A percentile compares a stretch with the other conserved stretches of the same genome.
Evolutionary conservation across 441 rosid genomes (phyloP).

Genomic region (Hura crepitans): DNA sequence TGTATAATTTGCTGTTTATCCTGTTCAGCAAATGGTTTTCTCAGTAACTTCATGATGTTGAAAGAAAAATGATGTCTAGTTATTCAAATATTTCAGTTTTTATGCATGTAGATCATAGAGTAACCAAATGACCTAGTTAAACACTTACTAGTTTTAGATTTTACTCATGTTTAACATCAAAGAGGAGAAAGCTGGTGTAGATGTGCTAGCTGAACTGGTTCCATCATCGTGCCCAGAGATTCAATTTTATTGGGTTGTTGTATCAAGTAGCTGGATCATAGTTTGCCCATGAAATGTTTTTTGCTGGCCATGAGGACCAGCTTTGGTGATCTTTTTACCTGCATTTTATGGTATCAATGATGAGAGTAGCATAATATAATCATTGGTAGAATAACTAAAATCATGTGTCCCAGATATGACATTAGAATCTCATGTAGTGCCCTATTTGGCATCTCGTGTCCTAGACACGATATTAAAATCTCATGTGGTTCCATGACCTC

Average conservation of each 20-base stretch:
- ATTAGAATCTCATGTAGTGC: neutral
- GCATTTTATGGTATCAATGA: neutral
- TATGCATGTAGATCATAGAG: neutral
- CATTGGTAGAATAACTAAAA: neutral
- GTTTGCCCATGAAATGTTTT: neutral
- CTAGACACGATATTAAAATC: neutral
- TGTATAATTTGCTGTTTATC: neutral
- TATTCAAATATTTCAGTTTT: neutral
- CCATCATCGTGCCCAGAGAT: neutral
- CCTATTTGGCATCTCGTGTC: neutral
- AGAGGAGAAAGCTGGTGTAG: neutral
- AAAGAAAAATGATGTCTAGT: neutral
- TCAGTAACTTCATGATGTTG: neutral
- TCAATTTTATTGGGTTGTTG: neutral
- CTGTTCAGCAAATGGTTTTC: neutral
- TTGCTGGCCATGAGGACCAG: neutral
- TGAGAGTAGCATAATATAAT: neutral
- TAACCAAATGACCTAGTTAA: conserved; percentile 1
- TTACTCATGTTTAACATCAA: neutral
- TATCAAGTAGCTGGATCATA: neutral
- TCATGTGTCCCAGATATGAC: too few relatives aligned
- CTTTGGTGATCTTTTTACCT: neutral
- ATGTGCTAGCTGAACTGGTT: neutral
- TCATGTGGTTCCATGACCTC: neutral
- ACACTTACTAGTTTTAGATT: neutral